These are phyloP conservation scores for Bacterosira constricta DNA, from an alignment of 108 stramenopile genomes.

Conservation along the genomic window DNA sequence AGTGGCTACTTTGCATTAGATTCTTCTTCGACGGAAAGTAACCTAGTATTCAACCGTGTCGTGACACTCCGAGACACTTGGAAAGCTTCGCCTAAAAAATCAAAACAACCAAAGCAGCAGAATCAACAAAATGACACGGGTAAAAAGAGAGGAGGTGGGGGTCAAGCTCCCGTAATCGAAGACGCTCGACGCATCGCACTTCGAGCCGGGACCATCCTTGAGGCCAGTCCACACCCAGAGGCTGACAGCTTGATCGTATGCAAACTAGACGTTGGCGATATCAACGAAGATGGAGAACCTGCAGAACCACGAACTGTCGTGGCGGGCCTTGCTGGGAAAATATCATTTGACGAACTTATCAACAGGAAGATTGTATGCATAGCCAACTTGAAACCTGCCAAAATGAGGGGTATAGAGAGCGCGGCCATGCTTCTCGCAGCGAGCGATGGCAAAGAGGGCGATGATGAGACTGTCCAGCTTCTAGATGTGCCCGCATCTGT, in stretches of 20 bases:
- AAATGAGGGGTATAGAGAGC: constrained; percentile 88
- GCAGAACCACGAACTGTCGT: constrained; percentile 77
- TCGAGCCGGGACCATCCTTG: constrained; percentile 72
- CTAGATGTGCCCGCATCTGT: constrained; percentile 71
- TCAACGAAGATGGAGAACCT: constrained; percentile 48
- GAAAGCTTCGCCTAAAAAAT: constrained; percentile 42
- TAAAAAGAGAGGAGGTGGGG: constrained; percentile 24
- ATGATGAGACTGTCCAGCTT: constrained; percentile 71
- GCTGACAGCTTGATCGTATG: constrained; percentile 85
- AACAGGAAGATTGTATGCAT: constrained; percentile 74
- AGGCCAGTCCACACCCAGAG: constrained; percentile 81
- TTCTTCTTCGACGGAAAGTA: constrained; percentile 53
- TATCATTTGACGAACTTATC: constrained; percentile 61
- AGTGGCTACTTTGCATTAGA: constrained; percentile 89
- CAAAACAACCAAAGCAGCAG: constrained; percentile 24
- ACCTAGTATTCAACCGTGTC: constrained; percentile 88
- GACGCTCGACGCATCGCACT: constrained; percentile 74
- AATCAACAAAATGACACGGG: constrained; percentile 9
- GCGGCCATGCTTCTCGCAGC: constrained; percentile 84
- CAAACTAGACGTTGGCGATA: constrained; percentile 85
- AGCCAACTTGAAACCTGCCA: constrained; percentile 87
- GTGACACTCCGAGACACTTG: constrained; percentile 88
- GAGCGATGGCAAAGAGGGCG: constrained; percentile 65
- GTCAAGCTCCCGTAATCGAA: constrained; percentile 52
- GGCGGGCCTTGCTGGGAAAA: constrained; percentile 79